Evolutionary conservation across 257 asterid genomes (phyloP).

Genomic region (Petrea volubilis): DNA sequence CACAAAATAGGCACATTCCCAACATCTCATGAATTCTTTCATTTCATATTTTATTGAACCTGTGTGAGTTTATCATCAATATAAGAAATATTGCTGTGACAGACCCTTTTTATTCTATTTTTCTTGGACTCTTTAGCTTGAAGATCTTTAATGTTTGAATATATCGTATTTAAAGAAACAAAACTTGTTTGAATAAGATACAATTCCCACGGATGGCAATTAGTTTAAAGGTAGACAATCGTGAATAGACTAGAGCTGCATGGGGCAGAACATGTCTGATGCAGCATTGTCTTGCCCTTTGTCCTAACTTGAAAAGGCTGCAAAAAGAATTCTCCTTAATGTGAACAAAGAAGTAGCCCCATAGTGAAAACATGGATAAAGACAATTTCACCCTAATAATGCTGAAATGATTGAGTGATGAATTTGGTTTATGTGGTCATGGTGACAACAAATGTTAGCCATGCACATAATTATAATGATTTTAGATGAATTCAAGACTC

Average conservation of each 20-base stretch:
- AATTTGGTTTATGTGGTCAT: neutral
- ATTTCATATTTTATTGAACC: neutral
- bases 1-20: slow-evolving; percentile 35
- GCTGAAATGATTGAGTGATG: slow-evolving; percentile 12
- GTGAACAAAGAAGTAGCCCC: neutral
- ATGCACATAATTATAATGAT: neutral
- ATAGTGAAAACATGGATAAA: slow-evolving; percentile 8
- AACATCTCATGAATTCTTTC: neutral
- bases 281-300: slow-evolving; percentile 19
- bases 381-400: slow-evolving; percentile 27
- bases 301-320: slow-evolving; percentile 25
- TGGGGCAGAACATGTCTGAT: slow-evolving; percentile 15
- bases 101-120: neutral
- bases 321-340: slow-evolving; percentile 23
- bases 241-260: slow-evolving; percentile 16
- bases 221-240: neutral
- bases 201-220: neutral
- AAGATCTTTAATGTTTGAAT: neutral
- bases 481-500: neutral
- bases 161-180: neutral
- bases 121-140: too few species aligned
- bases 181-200: neutral
- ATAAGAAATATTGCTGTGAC: neutral
- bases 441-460: neutral
- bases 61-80: neutral